These are phyloP conservation scores for Rosa chinensis DNA, from an alignment of 306 rosid genomes.

Conservation along the genomic window DNA sequence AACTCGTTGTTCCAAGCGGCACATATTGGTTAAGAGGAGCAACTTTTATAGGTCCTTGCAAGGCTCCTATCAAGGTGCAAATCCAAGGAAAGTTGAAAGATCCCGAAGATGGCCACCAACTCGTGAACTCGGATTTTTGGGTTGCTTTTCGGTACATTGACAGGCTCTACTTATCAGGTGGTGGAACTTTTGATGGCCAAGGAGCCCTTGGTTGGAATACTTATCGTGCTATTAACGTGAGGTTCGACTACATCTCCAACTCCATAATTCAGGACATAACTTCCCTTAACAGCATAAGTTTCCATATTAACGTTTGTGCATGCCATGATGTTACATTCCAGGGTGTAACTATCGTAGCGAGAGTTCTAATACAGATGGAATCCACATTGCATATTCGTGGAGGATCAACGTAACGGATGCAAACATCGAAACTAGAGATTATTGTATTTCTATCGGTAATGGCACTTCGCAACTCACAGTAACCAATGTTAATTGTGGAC, in stretches of 20 bases:
- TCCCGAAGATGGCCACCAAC: background rate
- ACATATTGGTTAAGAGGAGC: slow-evolving; percentile 10
- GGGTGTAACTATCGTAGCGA: background rate
- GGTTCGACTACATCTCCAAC: background rate
- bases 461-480: slow-evolving; percentile 33
- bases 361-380: background rate
- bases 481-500: slow-evolving; percentile 35
- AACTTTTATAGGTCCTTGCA: slow-evolving; percentile 38
- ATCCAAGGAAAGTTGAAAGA: background rate
- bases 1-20: slow-evolving; percentile 23
- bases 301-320: background rate
- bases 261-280: background rate
- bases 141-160: background rate
- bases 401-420: slow-evolving; percentile 26
- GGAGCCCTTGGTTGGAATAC: background rate
- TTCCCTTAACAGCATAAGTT: background rate
- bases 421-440: slow-evolving; percentile 41
- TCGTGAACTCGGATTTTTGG: background rate
- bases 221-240: background rate
- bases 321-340: background rate
- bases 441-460: slow-evolving; percentile 52
- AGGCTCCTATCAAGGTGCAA: slow-evolving; percentile 27
- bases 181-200: background rate
- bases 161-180: background rate
- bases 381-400: background rate